phyloP scores from a whole-genome alignment of 805 yeast species.

The Zygosaccharomyces bisporus region DNA sequence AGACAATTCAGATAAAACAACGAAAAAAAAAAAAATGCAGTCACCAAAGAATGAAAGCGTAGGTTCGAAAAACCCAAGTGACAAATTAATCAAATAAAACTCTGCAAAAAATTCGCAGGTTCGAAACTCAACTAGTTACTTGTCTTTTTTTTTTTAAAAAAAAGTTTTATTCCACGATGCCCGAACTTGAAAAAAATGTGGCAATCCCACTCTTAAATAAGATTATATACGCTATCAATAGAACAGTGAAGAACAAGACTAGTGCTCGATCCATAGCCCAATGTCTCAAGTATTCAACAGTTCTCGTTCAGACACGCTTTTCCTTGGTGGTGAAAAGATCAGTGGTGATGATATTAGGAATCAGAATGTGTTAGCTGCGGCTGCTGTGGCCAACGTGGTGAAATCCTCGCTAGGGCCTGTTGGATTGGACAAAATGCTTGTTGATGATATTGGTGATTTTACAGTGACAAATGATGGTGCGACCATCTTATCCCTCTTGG shows the following conservation, averaged over 20 bases:
- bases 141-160: background rate
- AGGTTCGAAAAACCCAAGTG: too few relatives aligned
- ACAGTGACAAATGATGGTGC: slow-evolving; percentile 99
- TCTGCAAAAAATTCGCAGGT: too few relatives aligned
- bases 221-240: background rate
- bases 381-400: slow-evolving; percentile 72
- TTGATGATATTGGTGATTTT: slow-evolving; percentile 98
- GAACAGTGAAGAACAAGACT: slow-evolving; percentile 1
- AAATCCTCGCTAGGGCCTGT: slow-evolving; percentile 97
- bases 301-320: slow-evolving; percentile 87
- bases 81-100: too few relatives aligned
- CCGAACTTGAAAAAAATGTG: slow-evolving; percentile 1
- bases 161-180: slow-evolving; percentile 2
- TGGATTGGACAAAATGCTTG: slow-evolving; percentile 96
- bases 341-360: slow-evolving; percentile 96
- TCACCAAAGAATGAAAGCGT: too few relatives aligned
- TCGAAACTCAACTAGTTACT: background rate
- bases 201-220: slow-evolving; percentile 4
- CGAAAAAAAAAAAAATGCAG: background rate
- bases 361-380: slow-evolving; percentile 93
- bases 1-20: background rate
- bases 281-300: slow-evolving; percentile 68
- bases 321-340: slow-evolving; percentile 92
- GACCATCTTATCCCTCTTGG: slow-evolving; percentile 82
- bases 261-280: background rate